phyloP scores from a whole-genome alignment of 352 stramenopile genomes.

The Globisporangium abappressorium region DNA sequence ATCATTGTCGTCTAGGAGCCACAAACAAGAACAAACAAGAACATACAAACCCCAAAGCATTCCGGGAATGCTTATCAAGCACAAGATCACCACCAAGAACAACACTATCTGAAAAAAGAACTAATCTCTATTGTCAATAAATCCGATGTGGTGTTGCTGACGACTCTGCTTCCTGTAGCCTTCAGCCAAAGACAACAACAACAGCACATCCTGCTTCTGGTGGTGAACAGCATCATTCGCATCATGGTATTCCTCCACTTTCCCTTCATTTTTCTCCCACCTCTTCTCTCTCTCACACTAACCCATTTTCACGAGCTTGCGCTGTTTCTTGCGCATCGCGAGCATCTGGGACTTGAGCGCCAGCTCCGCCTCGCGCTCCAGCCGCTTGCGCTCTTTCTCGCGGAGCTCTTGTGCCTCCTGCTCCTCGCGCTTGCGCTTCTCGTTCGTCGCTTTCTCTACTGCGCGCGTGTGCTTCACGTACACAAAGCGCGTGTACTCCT shows the following conservation, averaged over 20 bases:
- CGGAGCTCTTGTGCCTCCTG: conserved; percentile 54
- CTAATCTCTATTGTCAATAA: conserved; percentile 12
- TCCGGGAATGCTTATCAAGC: too few species aligned
- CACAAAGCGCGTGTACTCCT: conserved; percentile 84
- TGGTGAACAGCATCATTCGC: neutral
- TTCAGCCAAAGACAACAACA: conserved; percentile 1
- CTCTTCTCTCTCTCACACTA: neutral
- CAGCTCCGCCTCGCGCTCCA: conserved; percentile 62
- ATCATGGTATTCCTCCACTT: neutral
- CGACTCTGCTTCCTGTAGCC: neutral
- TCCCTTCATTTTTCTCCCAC: neutral
- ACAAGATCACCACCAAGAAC: neutral
- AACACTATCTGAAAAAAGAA: neutral
- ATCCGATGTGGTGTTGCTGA: conserved; percentile 4
- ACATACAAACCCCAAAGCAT: too few species aligned
- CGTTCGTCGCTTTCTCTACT: conserved; percentile 59
- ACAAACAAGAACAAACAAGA: neutral
- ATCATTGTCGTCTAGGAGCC: neutral
- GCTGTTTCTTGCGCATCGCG: conserved; percentile 75
- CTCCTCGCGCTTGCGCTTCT: conserved; percentile 71
- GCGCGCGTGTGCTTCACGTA: conserved; percentile 82
- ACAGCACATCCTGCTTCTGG: conserved; percentile 5
- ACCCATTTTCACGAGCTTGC: conserved; percentile 32
- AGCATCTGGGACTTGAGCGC: conserved; percentile 80
- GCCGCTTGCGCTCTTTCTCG: conserved; percentile 62